Evolutionary conservation across 768 basidiomycete genomes (phyloP).

Genomic region (Leccinum ochraceum): DNA sequence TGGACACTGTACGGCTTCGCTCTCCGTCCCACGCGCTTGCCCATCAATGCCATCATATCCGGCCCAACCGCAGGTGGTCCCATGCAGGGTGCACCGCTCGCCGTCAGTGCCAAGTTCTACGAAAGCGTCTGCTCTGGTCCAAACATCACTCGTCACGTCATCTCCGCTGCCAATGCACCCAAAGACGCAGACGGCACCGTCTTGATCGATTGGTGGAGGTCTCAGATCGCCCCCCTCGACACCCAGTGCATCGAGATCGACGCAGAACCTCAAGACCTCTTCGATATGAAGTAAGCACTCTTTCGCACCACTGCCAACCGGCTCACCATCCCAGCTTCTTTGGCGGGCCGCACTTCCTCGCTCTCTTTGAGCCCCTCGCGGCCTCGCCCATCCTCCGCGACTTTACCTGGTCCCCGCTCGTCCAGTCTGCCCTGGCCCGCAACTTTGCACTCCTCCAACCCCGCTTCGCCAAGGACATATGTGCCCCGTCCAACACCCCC

Average conservation of each 20-base stretch:
- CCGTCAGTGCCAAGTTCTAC: conserved; percentile 53
- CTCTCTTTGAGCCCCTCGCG: conserved; percentile 44
- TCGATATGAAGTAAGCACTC: conserved; percentile 48
- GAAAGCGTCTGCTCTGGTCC: conserved; percentile 44
- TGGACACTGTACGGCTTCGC: conserved; percentile 57
- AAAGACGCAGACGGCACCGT: conserved; percentile 39
- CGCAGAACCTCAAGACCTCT: conserved; percentile 40
- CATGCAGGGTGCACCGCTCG: conserved; percentile 33
- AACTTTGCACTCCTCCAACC: conserved; percentile 46
- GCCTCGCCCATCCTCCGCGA: conserved; percentile 49
- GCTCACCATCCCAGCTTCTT: conserved; percentile 41
- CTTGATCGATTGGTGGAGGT: conserved; percentile 53
- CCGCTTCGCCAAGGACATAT: conserved; percentile 26
- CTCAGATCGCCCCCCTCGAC: conserved; percentile 37
- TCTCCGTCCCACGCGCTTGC: conserved; percentile 51
- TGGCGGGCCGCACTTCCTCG: conserved; percentile 41
- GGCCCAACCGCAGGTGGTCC: conserved; percentile 57
- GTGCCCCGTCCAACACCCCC: conserved; percentile 16
- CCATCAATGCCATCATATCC: conserved; percentile 58
- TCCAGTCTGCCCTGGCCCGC: conserved; percentile 49
- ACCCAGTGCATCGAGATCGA: conserved; percentile 48
- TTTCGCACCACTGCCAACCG: background rate
- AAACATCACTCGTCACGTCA: conserved; percentile 32
- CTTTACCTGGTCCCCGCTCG: conserved; percentile 58
- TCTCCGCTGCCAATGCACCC: conserved; percentile 39